Percentiles rank a stretch among this genome's conserved stretches.
These are phyloP conservation scores for Globisporangium yorkense DNA, from an alignment of 352 stramenopile species.

Conservation along the genomic window DNA sequence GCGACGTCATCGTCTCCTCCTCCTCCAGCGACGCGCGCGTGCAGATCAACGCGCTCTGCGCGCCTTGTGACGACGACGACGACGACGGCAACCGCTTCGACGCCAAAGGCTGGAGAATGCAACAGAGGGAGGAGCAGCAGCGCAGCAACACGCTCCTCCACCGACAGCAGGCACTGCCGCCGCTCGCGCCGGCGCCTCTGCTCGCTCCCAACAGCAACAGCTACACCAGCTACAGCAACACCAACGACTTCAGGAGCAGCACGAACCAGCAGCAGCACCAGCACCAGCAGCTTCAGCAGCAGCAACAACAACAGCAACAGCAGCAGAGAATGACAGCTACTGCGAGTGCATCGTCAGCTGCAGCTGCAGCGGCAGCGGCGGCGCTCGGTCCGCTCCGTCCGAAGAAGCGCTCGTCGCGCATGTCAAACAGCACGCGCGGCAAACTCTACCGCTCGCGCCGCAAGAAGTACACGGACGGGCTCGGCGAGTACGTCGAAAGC, in stretches of 20 bases:
- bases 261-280: no score
- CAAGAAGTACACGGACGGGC: slow-evolving; percentile 29
- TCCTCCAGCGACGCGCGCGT: slow-evolving; percentile 5
- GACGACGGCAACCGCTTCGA: neutral
- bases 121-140: neutral
- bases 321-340: no score
- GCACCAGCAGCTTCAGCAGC: slow-evolving; percentile 42
- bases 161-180: no score
- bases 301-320: no score
- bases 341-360: no score
- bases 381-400: no score
- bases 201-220: slow-evolving; percentile 61
- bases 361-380: slow-evolving; percentile 27
- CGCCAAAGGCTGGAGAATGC: neutral
- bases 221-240: slow-evolving; percentile 44
- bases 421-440: slow-evolving; percentile 7
- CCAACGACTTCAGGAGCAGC: no score
- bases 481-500: slow-evolving; percentile 21
- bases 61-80: neutral
- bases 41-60: slow-evolving; percentile 14
- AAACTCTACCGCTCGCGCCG: slow-evolving; percentile 38
- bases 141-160: no score
- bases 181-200: no score
- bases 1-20: no score
- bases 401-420: slow-evolving; percentile 7